A percentile compares a stretch with the other conserved stretches of the same genome.
Evolutionary conservation across 2,329 filamentous ascomycete genomes (phyloP).

Genomic region (Penicillium psychrosexuale): DNA sequence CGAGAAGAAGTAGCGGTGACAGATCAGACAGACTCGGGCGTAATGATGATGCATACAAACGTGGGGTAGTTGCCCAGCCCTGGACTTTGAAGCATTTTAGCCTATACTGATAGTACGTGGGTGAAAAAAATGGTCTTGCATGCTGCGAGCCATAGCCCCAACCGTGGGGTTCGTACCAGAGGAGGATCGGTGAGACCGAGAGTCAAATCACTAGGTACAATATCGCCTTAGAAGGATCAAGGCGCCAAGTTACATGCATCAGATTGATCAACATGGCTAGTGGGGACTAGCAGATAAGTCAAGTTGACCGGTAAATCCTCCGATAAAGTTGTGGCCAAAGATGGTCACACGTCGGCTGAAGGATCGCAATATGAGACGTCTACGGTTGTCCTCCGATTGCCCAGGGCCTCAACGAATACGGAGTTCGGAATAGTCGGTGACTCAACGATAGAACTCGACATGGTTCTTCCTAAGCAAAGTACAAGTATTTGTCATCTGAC

Average conservation of each 20-base stretch:
- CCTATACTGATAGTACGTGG: not conserved
- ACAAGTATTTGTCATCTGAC: constrained; percentile 1
- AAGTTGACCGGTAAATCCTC: constrained; percentile 18
- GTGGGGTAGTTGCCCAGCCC: not conserved
- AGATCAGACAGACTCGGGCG: not conserved
- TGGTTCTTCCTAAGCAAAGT: not conserved
- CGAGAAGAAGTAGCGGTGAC: not conserved
- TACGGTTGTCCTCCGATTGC: not conserved
- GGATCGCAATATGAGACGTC: not conserved
- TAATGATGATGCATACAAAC: not conserved
- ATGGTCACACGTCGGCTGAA: not conserved
- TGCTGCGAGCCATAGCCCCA: constrained; percentile 6
- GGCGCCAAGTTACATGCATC: constrained; percentile 22
- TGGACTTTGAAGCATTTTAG: too few relatives aligned
- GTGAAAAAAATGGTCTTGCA: not conserved
- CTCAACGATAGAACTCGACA: not conserved
- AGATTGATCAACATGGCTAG: constrained; percentile 23
- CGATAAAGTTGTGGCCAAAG: constrained; percentile 11
- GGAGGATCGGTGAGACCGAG: constrained; percentile 2
- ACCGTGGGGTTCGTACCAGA: not conserved
- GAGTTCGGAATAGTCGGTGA: not conserved
- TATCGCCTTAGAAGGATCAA: constrained; percentile 7
- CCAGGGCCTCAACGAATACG: not conserved
- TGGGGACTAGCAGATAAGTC: constrained; percentile 10
- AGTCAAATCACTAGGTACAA: not conserved